These are phyloP conservation scores for Xylariaceae sp. DNA, from an alignment of 2,329 filamentous ascomycete genomes.

Conservation along the genomic window DNA sequence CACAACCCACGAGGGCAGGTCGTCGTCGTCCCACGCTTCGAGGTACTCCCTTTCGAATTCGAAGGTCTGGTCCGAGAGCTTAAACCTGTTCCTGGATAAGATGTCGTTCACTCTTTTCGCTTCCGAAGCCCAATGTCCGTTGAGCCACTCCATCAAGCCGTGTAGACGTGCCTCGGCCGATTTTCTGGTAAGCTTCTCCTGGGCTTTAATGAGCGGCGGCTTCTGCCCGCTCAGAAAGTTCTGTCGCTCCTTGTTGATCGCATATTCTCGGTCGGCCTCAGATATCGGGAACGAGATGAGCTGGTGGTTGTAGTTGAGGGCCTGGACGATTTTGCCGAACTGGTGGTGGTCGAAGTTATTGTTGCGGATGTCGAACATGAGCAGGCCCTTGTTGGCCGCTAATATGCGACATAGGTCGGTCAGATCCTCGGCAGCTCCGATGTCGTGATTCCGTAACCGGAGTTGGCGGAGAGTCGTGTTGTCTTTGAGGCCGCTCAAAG, in stretches of 20 bases:
- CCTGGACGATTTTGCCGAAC: constrained; percentile 26
- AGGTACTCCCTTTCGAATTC: constrained; percentile 24
- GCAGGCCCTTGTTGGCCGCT: constrained; percentile 42
- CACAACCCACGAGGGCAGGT: constrained; percentile 21
- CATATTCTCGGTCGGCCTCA: constrained; percentile 23
- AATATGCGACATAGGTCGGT: constrained; percentile 45
- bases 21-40: constrained; percentile 26
- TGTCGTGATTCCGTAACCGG: constrained; percentile 51
- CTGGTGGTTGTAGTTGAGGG: constrained; percentile 25
- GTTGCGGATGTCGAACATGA: constrained; percentile 49
- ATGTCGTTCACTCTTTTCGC: constrained; percentile 18
- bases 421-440: constrained; percentile 36
- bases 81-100: constrained; percentile 21
- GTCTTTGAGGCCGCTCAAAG: constrained; percentile 42
- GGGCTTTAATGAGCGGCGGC: constrained; percentile 13
- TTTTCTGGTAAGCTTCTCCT: constrained; percentile 19
- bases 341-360: constrained; percentile 45
- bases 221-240: constrained; percentile 18
- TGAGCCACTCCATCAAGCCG: constrained; percentile 22
- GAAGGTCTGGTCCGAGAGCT: constrained; percentile 16
- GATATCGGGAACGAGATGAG: constrained; percentile 30
- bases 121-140: constrained; percentile 26
- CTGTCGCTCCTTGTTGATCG: constrained; percentile 24
- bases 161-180: constrained; percentile 24
- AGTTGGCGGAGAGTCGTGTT: constrained; percentile 45